Evolutionary conservation across 306 rosid genomes (phyloP), one percentile per base, ranked within the genome.

Genomic region (Gastrolobium villosum): DNA sequence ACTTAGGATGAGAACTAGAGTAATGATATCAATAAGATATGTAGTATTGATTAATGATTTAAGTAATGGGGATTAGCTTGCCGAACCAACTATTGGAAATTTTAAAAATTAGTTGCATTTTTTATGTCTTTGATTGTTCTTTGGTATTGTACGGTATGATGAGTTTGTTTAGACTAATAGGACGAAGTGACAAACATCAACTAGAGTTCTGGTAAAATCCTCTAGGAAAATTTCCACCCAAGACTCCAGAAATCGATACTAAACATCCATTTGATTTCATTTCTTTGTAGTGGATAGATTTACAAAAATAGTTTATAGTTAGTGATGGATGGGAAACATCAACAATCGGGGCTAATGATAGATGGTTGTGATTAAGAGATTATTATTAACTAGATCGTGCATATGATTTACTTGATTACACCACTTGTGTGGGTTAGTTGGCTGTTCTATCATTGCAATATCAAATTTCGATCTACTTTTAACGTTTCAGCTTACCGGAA

Each of bases 401-500:
- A 39, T 53, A 20, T 81, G 65, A 73, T 73, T 54, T 48, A 3
- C 69, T 69, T 70, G 67, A 55, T 15, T 78, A 11, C 57, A 65
- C 56, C 56, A 46, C 48, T 35, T 70, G 39, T 62, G 70, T 7
- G 3, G 9, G 61, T 48, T 1, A 7, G 35, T 59, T 56, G 4
- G 35, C 15, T 76, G 43, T 57, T 75, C 5, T 48, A 20, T 49
- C 32, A 81, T 74, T 59, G 34, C 71, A 62, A 44, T 64, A 13
- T 57, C 28, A 54, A 41, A 55, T 52, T 52, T 75, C 43, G 52
- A 2, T 67, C 2, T 55, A n/a, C 65, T 78, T 64, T 79, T 76
- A 44, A 69, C 56, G 31, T 83, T 91, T 82, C 97, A 95, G 99
- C 98, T 65, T 95, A 95, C 66, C 88, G 99, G 86, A 95, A 91